Conservation (phyloP, 2,329 filamentous ascomycete species). For the Penicillium occitanis region DNA sequence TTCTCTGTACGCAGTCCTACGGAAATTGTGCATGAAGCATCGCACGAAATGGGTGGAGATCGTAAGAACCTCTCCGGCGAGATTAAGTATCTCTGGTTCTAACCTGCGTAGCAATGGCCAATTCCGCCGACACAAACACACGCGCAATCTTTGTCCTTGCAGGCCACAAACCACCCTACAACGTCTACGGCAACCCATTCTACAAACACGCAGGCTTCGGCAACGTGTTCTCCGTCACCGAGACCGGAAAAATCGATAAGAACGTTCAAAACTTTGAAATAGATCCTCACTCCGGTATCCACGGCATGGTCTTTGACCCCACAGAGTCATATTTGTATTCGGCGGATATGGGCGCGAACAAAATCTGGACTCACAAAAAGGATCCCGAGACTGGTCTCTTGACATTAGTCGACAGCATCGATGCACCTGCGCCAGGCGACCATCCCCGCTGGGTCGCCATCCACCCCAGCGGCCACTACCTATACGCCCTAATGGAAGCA, state of each 20-base stretch:
- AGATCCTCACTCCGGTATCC: constrained; percentile 46
- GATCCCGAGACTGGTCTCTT: constrained; percentile 60
- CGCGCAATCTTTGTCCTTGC: constrained; percentile 86
- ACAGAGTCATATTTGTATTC: constrained; percentile 50
- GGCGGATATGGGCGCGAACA: constrained; percentile 50
- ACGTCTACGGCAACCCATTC: constrained; percentile 87
- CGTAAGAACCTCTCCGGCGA: constrained; percentile 51
- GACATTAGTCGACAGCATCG: constrained; percentile 68
- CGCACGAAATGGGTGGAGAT: constrained; percentile 73
- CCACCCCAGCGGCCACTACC: constrained; percentile 71
- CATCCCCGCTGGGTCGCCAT: constrained; percentile 88
- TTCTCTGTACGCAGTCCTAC: constrained; percentile 73
- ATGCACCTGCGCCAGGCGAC: constrained; percentile 69
- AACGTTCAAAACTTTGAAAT: constrained; percentile 51
- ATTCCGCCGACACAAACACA: constrained; percentile 71
- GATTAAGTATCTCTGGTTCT: not conserved
- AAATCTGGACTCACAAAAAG: constrained; percentile 79
- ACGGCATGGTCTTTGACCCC: constrained; percentile 51
- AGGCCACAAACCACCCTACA: constrained; percentile 72
- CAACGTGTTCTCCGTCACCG: constrained; percentile 60
- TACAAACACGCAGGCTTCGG: constrained; percentile 81
- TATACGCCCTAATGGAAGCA: constrained; percentile 88
- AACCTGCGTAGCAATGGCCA: constrained; percentile 59
- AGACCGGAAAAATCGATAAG: constrained; percentile 41
- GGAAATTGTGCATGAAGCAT: constrained; percentile 71